Base-by-base conservation (phyloP, 2,329 filamentous ascomycete species). In the Aspergillus jensenii region DNA sequence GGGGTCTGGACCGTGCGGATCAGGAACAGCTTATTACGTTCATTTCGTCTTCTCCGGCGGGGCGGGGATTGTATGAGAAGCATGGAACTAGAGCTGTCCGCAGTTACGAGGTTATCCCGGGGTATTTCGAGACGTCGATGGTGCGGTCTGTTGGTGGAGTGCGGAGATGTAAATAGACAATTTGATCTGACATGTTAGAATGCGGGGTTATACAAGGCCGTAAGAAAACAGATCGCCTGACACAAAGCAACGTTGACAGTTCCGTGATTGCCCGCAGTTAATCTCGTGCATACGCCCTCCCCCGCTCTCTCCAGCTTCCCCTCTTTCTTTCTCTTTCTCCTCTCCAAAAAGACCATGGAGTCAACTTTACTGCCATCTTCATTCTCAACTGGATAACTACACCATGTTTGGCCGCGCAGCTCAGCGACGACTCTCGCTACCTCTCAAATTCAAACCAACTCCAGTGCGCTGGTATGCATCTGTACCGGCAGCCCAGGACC, bases 41-140 rank as follows among this genome's bases (percentile, higher is more conserved):
- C 14, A 41, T 62, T 15, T 47, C 57, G 9, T 41, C 59, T 2
- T 57, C 59, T 6, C 59, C 59, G 2, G 35, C 35, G 6, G 59
- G 57, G 4, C 19, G 52, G 8, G 44, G 25, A 12, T n/a, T 62
- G 27, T 62, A 62, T 47, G 57, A 57, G 47, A 53, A 54, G 39
- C 43, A 62, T 46, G 57, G 54, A 4, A 52, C 50, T 8, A 14
- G 23, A 19, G 54, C 39, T 31, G n/a, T 59, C 11, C 27, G 39
- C 6, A 45, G 45, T 7, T 62, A 57, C 7, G 54, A 62, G 17
- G 57, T 62, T 23, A 37, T 58, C 1, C 57, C 57, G 12, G 59
- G 56, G 8, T 55, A 62, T 25, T 19, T 7, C 1, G 50, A 62
- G 46, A 44, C 57, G 5, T 54, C 59, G 12, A 62, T 62, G 59